Base-by-base conservation (phyloP, 2,329 filamentous ascomycete genomes). In the Alternaria triticina region DNA sequence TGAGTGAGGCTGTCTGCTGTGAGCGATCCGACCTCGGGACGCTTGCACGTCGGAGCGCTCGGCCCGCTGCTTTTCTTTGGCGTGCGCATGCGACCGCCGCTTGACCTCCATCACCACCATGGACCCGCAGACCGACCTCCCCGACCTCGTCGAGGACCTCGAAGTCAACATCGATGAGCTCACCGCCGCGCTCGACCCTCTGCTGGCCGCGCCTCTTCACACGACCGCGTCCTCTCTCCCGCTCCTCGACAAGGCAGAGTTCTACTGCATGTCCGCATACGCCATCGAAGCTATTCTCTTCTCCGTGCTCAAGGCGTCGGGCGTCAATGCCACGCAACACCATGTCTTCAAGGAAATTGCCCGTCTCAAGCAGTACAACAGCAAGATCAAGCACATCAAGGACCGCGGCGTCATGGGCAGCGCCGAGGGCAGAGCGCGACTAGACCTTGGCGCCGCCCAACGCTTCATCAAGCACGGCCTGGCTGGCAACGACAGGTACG, bases 241-340 rank as follows among this genome's bases (percentile, higher is more conserved):
- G 2, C 86, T 98, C n/a, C 86, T 99, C 64, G 95, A 98, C 83
- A 94, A 93, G 82, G 94, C 96, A 8, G 97, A 98, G 82, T 89
- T 97, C 63, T 93, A 96, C 77, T 90, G 96, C n/a, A 85, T 97
- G 20, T 86, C 90, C 55, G 91, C 93, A 17, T 99, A 98, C 79
- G 88, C 94, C 0, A 90, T 99, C 67, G 95, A 98, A 76, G 96
- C 94, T 0, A 83, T 97, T 10, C 83, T 99, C 8, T 98, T 97
- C 80, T 91, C 91, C 56, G 90, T 91, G 66, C 84, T 99, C 22
- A 89, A 90, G 65, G 86, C 97, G 9, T 90, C 93, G 70, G 93
- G 91, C 61, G 86, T 90, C 28, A 70, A 97, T 74, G 90, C 92
- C n/a, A 93, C 91, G 78, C 86, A 91, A 56, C 95, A 98, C 77